Conservation (phyloP, 495 filamentous ascomycete species). For the Podospora pseudocomata region DNA sequence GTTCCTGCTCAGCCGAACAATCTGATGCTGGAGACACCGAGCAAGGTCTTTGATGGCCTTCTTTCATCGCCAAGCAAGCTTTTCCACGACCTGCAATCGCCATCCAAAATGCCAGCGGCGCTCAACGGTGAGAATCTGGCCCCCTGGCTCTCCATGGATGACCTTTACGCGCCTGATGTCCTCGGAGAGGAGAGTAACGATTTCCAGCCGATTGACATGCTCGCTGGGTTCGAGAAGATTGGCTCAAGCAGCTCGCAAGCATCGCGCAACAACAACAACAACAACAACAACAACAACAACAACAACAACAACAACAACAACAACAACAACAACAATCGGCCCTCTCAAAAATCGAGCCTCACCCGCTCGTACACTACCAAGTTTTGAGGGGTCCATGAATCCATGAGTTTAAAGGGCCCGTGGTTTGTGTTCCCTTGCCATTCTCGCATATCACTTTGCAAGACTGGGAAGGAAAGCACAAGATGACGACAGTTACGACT, state of each 20-base stretch:
- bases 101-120: conserved; percentile 35
- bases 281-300: conserved; percentile 20
- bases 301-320: not conserved
- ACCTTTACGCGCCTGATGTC: conserved; percentile 51
- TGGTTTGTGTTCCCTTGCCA: not conserved
- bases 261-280: conserved; percentile 14
- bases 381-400: conserved; percentile 34
- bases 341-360: conserved; percentile 32
- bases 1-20: conserved; percentile 37
- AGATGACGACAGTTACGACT: conserved; percentile 1
- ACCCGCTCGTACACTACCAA: conserved; percentile 42
- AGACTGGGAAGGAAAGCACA: not conserved
- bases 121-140: conserved; percentile 44
- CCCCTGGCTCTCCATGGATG: conserved; percentile 48
- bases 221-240: conserved; percentile 88
- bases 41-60: conserved; percentile 51
- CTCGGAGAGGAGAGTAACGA: conserved; percentile 54
- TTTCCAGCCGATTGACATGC: conserved; percentile 71
- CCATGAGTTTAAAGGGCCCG: not conserved
- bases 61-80: conserved; percentile 50
- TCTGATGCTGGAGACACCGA: conserved; percentile 50
- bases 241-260: conserved; percentile 48
- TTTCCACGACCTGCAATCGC: conserved; percentile 53
- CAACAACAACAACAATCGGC: conserved; percentile 22
- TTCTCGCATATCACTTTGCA: not conserved